A percentile compares a stretch with the other conserved stretches of the same genome.
Evolutionary conservation across 2,329 filamentous ascomycete species (phyloP).

Genomic region (Pezicula neosporulosa): DNA sequence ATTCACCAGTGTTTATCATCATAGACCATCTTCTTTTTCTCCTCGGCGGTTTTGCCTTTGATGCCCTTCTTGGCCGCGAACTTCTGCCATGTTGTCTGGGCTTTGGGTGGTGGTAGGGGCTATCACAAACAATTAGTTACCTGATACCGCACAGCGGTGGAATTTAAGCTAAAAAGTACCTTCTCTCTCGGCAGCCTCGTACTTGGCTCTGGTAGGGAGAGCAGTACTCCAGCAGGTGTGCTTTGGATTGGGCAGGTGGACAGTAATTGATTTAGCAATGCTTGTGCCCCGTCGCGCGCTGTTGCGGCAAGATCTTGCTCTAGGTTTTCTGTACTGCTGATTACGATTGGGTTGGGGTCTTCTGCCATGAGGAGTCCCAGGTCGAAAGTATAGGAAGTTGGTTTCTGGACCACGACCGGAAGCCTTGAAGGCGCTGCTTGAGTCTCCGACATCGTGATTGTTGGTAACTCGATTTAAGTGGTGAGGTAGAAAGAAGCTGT

Average conservation of each 20-base stretch:
- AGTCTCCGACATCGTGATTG: conserved; percentile 4
- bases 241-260: conserved; percentile 79
- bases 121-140: conserved; percentile 2
- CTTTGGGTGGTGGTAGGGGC: conserved; percentile 76
- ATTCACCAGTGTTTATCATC: conserved; percentile 82
- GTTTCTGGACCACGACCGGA: conserved; percentile 69
- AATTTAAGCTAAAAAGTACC: conserved; percentile 19
- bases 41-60: conserved; percentile 78
- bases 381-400: conserved; percentile 89
- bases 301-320: conserved; percentile 69
- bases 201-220: conserved; percentile 68
- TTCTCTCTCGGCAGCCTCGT: conserved; percentile 87
- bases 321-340: conserved; percentile 44
- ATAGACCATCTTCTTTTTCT: conserved; percentile 73
- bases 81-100: conserved; percentile 89
- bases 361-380: conserved; percentile 81
- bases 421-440: conserved; percentile 31
- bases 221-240: conserved; percentile 66
- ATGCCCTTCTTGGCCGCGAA: conserved; percentile 98
- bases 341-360: conserved; percentile 78
- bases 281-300: conserved; percentile 87
- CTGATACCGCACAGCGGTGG: background rate
- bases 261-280: conserved; percentile 90
- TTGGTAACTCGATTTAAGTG: background rate
- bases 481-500: conserved; percentile 1